phyloP scores from a whole-genome alignment of 306 rosid genomes.

The Quercus gilva region DNA sequence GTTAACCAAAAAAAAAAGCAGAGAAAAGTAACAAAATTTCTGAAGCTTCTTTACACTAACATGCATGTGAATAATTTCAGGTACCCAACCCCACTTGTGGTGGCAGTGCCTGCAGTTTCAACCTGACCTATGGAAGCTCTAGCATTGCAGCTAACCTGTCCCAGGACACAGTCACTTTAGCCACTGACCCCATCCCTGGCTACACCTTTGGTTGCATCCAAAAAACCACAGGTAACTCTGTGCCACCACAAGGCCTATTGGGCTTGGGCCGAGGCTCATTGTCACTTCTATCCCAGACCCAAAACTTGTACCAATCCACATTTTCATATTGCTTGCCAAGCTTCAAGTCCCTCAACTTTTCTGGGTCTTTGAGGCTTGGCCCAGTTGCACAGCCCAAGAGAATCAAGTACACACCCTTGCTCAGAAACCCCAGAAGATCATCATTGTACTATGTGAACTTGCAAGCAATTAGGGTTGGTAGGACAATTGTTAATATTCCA shows the following conservation, averaged over 20 bases:
- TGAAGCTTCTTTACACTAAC: background rate
- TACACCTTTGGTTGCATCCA: constrained; percentile 85
- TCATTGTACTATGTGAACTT: constrained; percentile 81
- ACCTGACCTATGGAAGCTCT: constrained; percentile 80
- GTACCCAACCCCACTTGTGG: constrained; percentile 80
- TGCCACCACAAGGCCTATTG: constrained; percentile 77
- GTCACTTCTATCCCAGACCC: constrained; percentile 71
- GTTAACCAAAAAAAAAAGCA: background rate
- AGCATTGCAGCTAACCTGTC: constrained; percentile 59
- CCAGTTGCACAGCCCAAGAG: constrained; percentile 77
- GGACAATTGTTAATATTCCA: constrained; percentile 71
- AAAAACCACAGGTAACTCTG: constrained; percentile 58
- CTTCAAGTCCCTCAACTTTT: constrained; percentile 64
- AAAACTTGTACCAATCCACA: constrained; percentile 70
- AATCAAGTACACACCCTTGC: constrained; percentile 80
- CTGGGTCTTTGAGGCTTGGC: constrained; percentile 87
- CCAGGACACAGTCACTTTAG: constrained; percentile 69
- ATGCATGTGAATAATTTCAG: constrained; percentile 45
- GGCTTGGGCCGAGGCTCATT: constrained; percentile 95
- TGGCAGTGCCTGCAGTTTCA: constrained; percentile 68
- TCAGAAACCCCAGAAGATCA: constrained; percentile 77
- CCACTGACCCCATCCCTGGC: constrained; percentile 55
- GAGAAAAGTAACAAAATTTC: background rate
- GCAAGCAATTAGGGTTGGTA: constrained; percentile 66
- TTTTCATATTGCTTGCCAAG: constrained; percentile 95